Evolutionary conservation across 2,329 filamentous ascomycete genomes (phyloP), one percentile per base, ranked within the genome.

Genomic region (Curvularia sp.): DNA sequence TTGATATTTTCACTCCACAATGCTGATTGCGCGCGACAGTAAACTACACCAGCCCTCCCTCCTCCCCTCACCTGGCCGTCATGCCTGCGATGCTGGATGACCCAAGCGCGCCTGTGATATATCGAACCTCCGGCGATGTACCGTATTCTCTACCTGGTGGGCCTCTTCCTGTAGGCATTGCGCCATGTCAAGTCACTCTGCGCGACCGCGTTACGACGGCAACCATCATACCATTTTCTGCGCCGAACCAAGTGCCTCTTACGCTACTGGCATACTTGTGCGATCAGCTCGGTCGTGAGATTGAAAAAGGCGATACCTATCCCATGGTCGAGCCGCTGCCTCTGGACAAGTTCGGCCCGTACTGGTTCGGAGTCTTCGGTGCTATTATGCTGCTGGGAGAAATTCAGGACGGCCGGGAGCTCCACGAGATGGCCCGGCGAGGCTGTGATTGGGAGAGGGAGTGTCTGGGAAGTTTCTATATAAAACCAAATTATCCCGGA

Each of bases 401-500:
- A 69, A 87, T 94, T 12, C 66, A 70, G 18, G 69, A 71, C 57
- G 85, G 86, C 51, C 84, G 83, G 56, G 87, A 81, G 54, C 69
- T 83, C 31, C 73, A 76, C 42, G 72, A 78, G 15, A 81, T 82
- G 80, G 80, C 80, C 52, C 71, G 74, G 24, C 66, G 73, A 4
- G 79, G 78, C 49, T 74, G 72, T 64, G 90, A 94, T 77, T 96
- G 93, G 92, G 85, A 87, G 64, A 88, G 88, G 71, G 84, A 90
- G 69, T 96, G 92, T 70, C 81, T 97, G 43, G 93, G 93, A 57
- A 96, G 91, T 79, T 96, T 96, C 79, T 96, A 95, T 79, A 91
- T 96, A 83, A 93, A 95, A 80, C 92, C 93, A 48, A 96, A 97
- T 78, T 97, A 96, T 76, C 92, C 93, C 0, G 93, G 93, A 48